Conservation (phyloP, 768 basidiomycete species). For the Wakefieldia striispora region DNA sequence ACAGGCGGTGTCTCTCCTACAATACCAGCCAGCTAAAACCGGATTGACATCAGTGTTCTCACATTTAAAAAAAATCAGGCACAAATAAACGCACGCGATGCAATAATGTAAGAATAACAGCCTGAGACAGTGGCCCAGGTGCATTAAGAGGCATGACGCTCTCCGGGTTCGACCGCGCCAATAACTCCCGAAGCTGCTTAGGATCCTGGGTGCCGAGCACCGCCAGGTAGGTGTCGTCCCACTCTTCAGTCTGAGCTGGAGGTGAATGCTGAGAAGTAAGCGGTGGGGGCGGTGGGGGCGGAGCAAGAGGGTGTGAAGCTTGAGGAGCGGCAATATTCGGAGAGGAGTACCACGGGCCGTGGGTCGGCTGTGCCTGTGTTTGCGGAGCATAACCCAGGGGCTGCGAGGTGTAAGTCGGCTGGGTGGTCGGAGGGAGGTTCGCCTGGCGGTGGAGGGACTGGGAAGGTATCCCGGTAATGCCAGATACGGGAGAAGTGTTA, state of each 20-base stretch:
- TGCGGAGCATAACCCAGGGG: slow-evolving; percentile 33
- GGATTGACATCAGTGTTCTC: not conserved
- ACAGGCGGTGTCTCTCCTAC: slow-evolving; percentile 73
- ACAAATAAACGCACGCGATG: slow-evolving; percentile 59
- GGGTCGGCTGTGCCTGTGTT: slow-evolving; percentile 30
- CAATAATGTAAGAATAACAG: slow-evolving; percentile 79
- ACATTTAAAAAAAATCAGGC: slow-evolving; percentile 1
- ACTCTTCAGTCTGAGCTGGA: slow-evolving; percentile 65
- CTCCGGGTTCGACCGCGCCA: slow-evolving; percentile 74
- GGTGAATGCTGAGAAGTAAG: slow-evolving; percentile 48
- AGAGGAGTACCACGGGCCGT: slow-evolving; percentile 53
- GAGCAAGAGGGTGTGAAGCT: slow-evolving; percentile 74
- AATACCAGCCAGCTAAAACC: slow-evolving; percentile 63
- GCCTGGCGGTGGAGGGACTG: slow-evolving; percentile 36
- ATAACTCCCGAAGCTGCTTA: slow-evolving; percentile 69
- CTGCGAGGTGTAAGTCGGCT: slow-evolving; percentile 31
- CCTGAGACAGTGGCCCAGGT: slow-evolving; percentile 71
- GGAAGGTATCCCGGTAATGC: slow-evolving; percentile 37
- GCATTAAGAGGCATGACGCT: slow-evolving; percentile 76
- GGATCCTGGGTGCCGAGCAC: slow-evolving; percentile 75
- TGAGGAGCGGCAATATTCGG: slow-evolving; percentile 74
- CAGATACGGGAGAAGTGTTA: slow-evolving; percentile 34
- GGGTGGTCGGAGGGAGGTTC: slow-evolving; percentile 38
- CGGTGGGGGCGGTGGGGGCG: slow-evolving; percentile 49
- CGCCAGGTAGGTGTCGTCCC: slow-evolving; percentile 81